Conservation (phyloP, 1,139 yeast genomes). For the Magnusiomyces clavatus region DNA sequence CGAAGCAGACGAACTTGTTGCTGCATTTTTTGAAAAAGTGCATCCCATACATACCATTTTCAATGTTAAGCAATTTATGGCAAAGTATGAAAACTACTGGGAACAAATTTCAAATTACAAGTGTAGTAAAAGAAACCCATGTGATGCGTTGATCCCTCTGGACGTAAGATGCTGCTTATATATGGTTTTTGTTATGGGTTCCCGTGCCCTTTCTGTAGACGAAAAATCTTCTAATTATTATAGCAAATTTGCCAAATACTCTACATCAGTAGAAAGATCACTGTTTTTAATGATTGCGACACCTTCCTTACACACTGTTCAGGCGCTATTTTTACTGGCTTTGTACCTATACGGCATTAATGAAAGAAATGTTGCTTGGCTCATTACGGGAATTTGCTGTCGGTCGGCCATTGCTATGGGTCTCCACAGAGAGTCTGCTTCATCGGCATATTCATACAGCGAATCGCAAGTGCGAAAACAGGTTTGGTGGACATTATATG, state of each 20-base stretch:
- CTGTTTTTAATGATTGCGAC: constrained; percentile 12
- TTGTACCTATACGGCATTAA: constrained; percentile 13
- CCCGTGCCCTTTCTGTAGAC: constrained; percentile 11
- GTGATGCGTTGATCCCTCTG: constrained; percentile 3
- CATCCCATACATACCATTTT: constrained; percentile 12
- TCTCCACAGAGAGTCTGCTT: constrained; percentile 12
- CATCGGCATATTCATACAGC: constrained; percentile 8
- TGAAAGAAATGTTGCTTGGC: constrained; percentile 15
- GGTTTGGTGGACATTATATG: constrained; percentile 12
- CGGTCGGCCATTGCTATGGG: constrained; percentile 14
- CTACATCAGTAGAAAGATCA: constrained; percentile 13
- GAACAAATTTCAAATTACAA: constrained; percentile 5
- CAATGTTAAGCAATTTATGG: constrained; percentile 7
- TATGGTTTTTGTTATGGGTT: constrained; percentile 14
- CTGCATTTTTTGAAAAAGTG: constrained; percentile 10
- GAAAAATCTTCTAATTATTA: constrained; percentile 11
- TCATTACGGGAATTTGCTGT: constrained; percentile 11
- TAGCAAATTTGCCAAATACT: constrained; percentile 10
- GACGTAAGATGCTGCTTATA: constrained; percentile 14
- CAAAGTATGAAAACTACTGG: constrained; percentile 13
- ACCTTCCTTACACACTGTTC: constrained; percentile 10
- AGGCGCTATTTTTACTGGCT: constrained; percentile 12
- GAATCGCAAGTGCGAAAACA: constrained; percentile 10
- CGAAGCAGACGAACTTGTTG: constrained; percentile 11
- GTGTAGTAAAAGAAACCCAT: not conserved